Percentiles rank a stretch among this genome's conserved stretches.
Conservation (phyloP, 257 asterid species). For the Gynochthodes officinalis region DNA sequence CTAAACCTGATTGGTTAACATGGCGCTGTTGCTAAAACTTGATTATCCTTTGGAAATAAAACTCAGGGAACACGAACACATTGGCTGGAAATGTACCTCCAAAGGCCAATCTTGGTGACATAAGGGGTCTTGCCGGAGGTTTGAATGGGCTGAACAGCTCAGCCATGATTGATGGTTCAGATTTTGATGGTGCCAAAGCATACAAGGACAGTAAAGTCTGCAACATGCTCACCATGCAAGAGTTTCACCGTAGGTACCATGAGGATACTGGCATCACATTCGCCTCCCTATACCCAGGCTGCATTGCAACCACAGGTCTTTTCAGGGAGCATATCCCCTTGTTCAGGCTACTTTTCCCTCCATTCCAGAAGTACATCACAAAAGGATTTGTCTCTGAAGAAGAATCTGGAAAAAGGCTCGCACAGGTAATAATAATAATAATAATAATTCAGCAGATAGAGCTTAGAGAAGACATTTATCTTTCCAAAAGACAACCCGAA, state of each 20-base stretch:
- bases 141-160: slow-evolving; percentile 71
- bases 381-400: slow-evolving; percentile 90
- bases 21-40: background rate
- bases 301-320: slow-evolving; percentile 91
- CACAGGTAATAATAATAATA: slow-evolving; percentile 62
- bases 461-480: background rate
- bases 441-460: background rate
- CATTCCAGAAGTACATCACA: slow-evolving; percentile 84
- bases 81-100: slow-evolving; percentile 97
- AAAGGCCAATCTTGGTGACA: slow-evolving; percentile 87
- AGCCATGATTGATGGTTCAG: slow-evolving; percentile 87
- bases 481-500: background rate
- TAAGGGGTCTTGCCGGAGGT: slow-evolving; percentile 80
- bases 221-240: slow-evolving; percentile 97
- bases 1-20: background rate
- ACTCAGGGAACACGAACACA: slow-evolving; percentile 82
- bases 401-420: slow-evolving; percentile 86
- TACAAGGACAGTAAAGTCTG: slow-evolving; percentile 97
- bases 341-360: slow-evolving; percentile 85
- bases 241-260: slow-evolving; percentile 80
- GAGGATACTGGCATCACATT: slow-evolving; percentile 88
- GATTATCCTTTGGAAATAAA: slow-evolving; percentile 1
- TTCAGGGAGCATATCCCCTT: slow-evolving; percentile 87
- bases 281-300: slow-evolving; percentile 89
- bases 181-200: slow-evolving; percentile 94